Evolutionary conservation across 257 asterid species (phyloP).

Genomic region (Euphrasia confusa): DNA sequence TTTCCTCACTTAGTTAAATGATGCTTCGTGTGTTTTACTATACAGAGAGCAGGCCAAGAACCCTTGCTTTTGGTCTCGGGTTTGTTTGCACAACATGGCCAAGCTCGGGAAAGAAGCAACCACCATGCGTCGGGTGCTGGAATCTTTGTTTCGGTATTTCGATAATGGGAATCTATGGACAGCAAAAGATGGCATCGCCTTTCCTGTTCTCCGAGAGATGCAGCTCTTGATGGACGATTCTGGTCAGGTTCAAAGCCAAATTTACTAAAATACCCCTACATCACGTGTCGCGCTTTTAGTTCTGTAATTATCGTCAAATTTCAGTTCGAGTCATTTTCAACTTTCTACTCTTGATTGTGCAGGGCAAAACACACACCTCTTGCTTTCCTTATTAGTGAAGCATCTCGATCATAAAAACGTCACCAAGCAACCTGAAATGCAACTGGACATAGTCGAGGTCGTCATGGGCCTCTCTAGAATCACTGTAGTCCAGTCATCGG

Average conservation of each 20-base stretch:
- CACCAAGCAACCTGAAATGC: conserved; percentile 73
- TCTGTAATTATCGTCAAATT: not conserved
- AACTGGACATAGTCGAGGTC: conserved; percentile 80
- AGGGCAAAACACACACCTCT: conserved; percentile 83
- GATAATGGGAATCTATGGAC: conserved; percentile 79
- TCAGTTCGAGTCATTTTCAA: not conserved
- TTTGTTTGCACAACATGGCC: conserved; percentile 85
- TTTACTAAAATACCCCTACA: not conserved
- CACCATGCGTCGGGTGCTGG: conserved; percentile 90
- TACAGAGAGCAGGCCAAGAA: conserved; percentile 64
- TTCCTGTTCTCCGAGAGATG: conserved; percentile 82
- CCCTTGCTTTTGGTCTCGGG: conserved; percentile 86
- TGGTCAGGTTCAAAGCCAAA: conserved; percentile 36
- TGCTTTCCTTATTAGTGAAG: conserved; percentile 80
- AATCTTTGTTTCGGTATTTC: conserved; percentile 83
- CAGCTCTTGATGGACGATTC: conserved; percentile 82
- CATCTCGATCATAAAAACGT: conserved; percentile 91
- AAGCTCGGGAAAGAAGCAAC: conserved; percentile 90
- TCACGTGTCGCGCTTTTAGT: not conserved
- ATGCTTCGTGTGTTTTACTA: conserved; percentile 19
- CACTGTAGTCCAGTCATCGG: conserved; percentile 59
- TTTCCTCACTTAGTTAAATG: conserved; percentile 7
- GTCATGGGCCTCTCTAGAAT: conserved; percentile 63
- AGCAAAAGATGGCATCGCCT: conserved; percentile 62
- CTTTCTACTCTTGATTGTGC: conserved; percentile 29